phyloP scores from a whole-genome alignment of 164 flowering plant genomes.

The Warburgia ugandensis region DNA sequence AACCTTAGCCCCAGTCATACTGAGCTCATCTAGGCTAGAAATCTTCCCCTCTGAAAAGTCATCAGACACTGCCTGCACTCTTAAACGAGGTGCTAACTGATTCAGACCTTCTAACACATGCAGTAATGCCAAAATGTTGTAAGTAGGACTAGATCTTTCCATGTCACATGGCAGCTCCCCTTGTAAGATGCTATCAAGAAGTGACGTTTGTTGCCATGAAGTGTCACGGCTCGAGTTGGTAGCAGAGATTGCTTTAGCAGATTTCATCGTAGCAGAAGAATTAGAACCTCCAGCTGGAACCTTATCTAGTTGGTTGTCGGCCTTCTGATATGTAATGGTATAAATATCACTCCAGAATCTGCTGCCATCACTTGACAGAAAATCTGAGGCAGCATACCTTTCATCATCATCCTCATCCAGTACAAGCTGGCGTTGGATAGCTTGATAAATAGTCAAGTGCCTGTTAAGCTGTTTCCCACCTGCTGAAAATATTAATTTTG shows the following conservation, averaged over 20 bases:
- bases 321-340: slow-evolving; percentile 80
- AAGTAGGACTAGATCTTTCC: slow-evolving; percentile 81
- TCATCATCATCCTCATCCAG: slow-evolving; percentile 86
- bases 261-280: slow-evolving; percentile 42
- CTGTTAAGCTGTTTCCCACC: slow-evolving; percentile 89
- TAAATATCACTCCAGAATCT: slow-evolving; percentile 83
- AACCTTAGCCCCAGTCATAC: slow-evolving; percentile 46
- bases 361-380: slow-evolving; percentile 74
- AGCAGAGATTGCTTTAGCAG: slow-evolving; percentile 41
- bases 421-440: slow-evolving; percentile 85
- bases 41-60: slow-evolving; percentile 64
- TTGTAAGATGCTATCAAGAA: slow-evolving; percentile 82
- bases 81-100: slow-evolving; percentile 76
- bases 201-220: slow-evolving; percentile 48
- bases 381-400: slow-evolving; percentile 54
- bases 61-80: slow-evolving; percentile 55
- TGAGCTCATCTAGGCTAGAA: slow-evolving; percentile 43
- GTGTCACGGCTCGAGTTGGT: slow-evolving; percentile 41
- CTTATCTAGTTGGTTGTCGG: slow-evolving; percentile 58
- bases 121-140: slow-evolving; percentile 66
- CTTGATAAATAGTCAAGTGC: slow-evolving; percentile 86
- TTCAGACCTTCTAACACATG: slow-evolving; percentile 88
- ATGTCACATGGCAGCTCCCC: slow-evolving; percentile 93
- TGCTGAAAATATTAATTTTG: slow-evolving; percentile 64
- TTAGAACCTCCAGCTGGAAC: slow-evolving; percentile 35